Percentiles rank a stretch among this genome's conserved stretches.
Conservation (phyloP, 2,329 filamentous ascomycete genomes). For the Cytospora piceae region DNA sequence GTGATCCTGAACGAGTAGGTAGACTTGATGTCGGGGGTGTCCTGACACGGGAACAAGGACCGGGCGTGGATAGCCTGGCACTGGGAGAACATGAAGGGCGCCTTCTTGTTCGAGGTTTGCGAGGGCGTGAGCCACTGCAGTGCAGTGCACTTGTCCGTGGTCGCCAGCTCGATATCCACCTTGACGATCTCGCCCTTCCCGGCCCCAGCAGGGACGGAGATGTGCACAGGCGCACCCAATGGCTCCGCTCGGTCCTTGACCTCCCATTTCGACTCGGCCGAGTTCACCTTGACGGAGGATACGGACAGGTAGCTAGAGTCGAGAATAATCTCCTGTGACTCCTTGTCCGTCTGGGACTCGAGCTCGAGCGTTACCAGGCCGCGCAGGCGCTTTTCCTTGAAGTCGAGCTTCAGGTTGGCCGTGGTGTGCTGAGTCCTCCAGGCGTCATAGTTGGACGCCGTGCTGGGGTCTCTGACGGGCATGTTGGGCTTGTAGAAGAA, state of each 20-base stretch:
- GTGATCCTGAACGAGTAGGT: conserved; percentile 88
- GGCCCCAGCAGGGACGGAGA: conserved; percentile 61
- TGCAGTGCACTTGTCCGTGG: conserved; percentile 86
- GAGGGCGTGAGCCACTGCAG: conserved; percentile 93
- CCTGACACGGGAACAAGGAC: conserved; percentile 94
- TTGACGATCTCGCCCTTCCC: conserved; percentile 57
- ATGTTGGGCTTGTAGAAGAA: conserved; percentile 38
- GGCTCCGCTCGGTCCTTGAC: conserved; percentile 72
- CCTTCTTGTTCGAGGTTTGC: conserved; percentile 93
- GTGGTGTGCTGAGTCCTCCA: conserved; percentile 85
- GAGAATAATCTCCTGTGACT: conserved; percentile 77
- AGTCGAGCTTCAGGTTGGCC: conserved; percentile 81
- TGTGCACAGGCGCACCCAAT: conserved; percentile 72
- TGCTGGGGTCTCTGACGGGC: conserved; percentile 77
- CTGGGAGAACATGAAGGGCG: conserved; percentile 97
- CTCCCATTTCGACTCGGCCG: conserved; percentile 66
- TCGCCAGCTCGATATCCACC: conserved; percentile 71
- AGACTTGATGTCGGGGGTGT: conserved; percentile 97
- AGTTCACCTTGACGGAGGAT: conserved; percentile 69
- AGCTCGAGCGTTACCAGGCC: conserved; percentile 79
- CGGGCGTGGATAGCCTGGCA: conserved; percentile 96
- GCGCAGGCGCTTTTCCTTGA: conserved; percentile 74
- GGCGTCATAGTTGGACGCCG: conserved; percentile 86
- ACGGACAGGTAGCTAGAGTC: conserved; percentile 87
- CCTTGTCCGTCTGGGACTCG: conserved; percentile 73